phyloP scores from a whole-genome alignment of 352 stramenopile genomes.

The Phytophthora foliorum region DNA sequence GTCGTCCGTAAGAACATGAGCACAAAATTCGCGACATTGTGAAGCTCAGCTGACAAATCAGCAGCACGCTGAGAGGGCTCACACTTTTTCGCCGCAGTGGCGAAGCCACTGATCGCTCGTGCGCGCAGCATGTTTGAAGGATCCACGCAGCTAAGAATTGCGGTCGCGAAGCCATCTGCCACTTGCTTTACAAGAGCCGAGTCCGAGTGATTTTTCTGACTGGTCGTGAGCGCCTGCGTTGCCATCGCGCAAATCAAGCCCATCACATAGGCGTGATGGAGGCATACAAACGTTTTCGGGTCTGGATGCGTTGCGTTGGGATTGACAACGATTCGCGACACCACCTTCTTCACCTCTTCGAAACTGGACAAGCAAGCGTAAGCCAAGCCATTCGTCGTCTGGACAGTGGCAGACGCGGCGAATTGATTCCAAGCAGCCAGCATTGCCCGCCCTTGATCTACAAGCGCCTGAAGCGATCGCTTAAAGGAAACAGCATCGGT shows the following conservation, averaged over 20 bases:
- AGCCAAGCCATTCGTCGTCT: conserved; percentile 67
- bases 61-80: conserved; percentile 49
- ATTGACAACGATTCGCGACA: conserved; percentile 70
- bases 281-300: conserved; percentile 74
- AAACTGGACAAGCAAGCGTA: conserved; percentile 79
- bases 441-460: conserved; percentile 75
- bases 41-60: conserved; percentile 72
- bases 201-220: conserved; percentile 63
- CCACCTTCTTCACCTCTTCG: conserved; percentile 82
- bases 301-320: conserved; percentile 54
- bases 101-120: conserved; percentile 67
- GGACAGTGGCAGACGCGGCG: conserved; percentile 51
- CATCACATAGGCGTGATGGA: conserved; percentile 85
- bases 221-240: conserved; percentile 78
- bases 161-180: conserved; percentile 76
- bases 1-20: conserved; percentile 78
- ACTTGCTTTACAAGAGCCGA: conserved; percentile 74
- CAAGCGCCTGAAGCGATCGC: conserved; percentile 65
- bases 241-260: conserved; percentile 83
- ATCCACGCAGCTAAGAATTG: conserved; percentile 83
- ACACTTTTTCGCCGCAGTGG: conserved; percentile 59
- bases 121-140: conserved; percentile 63
- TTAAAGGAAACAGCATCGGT: conserved; percentile 53
- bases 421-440: conserved; percentile 85
- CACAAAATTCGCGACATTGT: conserved; percentile 83